These are phyloP conservation scores for Beauveria brongniartii DNA, from an alignment of 2,329 filamentous ascomycete genomes.

Conservation along the genomic window DNA sequence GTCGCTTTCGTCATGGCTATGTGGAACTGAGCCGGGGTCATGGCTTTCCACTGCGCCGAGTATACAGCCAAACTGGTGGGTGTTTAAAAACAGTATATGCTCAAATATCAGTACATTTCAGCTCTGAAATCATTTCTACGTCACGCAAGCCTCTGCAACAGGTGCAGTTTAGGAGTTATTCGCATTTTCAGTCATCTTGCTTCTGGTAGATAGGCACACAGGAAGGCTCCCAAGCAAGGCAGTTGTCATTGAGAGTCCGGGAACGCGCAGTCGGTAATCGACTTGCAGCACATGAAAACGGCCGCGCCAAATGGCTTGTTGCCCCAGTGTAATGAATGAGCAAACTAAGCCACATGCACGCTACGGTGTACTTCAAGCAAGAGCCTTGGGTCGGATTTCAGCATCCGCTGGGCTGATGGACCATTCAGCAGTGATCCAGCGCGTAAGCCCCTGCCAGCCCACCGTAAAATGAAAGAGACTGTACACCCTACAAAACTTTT, in stretches of 20 bases:
- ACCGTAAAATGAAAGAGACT: constrained; percentile 6
- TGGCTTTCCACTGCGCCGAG: constrained; percentile 9
- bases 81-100: background rate
- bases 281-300: constrained; percentile 9
- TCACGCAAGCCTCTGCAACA: background rate
- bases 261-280: constrained; percentile 7
- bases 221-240: background rate
- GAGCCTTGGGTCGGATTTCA: background rate
- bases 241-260: background rate
- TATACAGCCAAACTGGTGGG: background rate
- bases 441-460: constrained; percentile 3
- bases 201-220: too few relatives aligned
- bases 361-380: background rate
- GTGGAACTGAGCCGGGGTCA: background rate
- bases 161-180: background rate
- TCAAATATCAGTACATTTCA: background rate
- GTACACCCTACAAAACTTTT: constrained; percentile 6
- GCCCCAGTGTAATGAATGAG: constrained; percentile 3
- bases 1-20: constrained; percentile 23
- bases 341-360: constrained; percentile 7
- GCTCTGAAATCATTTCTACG: background rate
- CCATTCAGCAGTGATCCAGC: background rate
- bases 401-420: background rate
- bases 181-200: too few relatives aligned
- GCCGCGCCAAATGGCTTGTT: background rate